Evolutionary conservation across 495 filamentous ascomycete genomes (phyloP), one percentile per base, ranked within the genome.

Genomic region (Neurospora terricola): DNA sequence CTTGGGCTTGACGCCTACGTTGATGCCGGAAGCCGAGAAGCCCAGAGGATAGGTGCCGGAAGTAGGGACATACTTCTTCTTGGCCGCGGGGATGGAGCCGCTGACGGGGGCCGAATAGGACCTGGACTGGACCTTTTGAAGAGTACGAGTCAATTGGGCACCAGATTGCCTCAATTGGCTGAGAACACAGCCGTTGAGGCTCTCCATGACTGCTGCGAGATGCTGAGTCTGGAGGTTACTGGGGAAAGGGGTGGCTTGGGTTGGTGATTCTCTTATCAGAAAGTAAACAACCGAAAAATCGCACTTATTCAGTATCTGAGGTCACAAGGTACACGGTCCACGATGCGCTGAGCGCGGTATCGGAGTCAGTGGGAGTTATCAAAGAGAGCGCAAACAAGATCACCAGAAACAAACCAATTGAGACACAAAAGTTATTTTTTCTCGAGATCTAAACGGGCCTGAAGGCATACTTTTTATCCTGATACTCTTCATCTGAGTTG

Each of bases 1-100:
- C 70, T 88, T 88, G 1, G 94, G 89, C 84, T 99, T 99, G 48
- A 99, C 93, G 72, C 96, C 96, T 39, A 97, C 94, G 76, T 97
- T 90, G 18, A 92, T 93, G 43, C 92, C 93, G 1, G 93, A 93
- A 18, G 93, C 93, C 37, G 87, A 84, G 86, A 98, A 99, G 42
- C 95, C 96, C 82, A 92, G 88, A 5, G 96, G 96, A 75, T 98
- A 98, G 37, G 89, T 91, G 69, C 94, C 95, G 36, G 84, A 88
- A 7, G 89, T 91, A 30, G 96, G 95, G 36, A 98, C 91, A 84
- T 95, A 97, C 82, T 94, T 95, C 81, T 91, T 89, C 83, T 93
- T 93, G 71, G 90, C 84, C 40, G 85, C 85, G n/a, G 91, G 91
- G 70, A 93, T 89, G 69, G 87, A 84, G 78, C 86, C 86, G 75